These are phyloP conservation scores for Glomus cerebriforme DNA, from an alignment of 192 early-diverging fungal species.

Conservation along the genomic window DNA sequence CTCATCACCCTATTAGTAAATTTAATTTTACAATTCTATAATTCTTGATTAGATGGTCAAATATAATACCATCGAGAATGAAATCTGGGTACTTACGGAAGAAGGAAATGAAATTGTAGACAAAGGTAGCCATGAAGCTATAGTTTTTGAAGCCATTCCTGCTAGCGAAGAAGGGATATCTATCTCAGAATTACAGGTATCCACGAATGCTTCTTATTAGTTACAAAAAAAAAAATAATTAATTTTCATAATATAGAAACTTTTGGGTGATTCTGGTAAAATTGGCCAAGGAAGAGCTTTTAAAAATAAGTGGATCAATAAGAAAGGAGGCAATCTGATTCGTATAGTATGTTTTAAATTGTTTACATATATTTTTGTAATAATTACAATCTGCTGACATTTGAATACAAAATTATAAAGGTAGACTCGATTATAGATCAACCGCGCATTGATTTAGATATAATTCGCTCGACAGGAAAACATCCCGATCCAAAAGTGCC, in stretches of 20 bases:
- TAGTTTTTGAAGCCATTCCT: slow-evolving; percentile 88
- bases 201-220: neutral
- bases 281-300: slow-evolving; percentile 95
- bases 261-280: slow-evolving; percentile 75
- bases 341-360: slow-evolving; percentile 47
- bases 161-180: slow-evolving; percentile 76
- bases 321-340: slow-evolving; percentile 70
- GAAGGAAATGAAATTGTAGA: slow-evolving; percentile 87
- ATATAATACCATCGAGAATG: slow-evolving; percentile 76
- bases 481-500: slow-evolving; percentile 66
- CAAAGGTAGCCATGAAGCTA: slow-evolving; percentile 90
- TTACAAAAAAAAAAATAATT: neutral
- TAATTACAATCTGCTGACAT: neutral
- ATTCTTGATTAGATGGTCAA: slow-evolving; percentile 67
- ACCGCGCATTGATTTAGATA: slow-evolving; percentile 72
- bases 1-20: neutral
- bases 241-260: slow-evolving; percentile 33
- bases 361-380: neutral
- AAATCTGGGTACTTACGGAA: slow-evolving; percentile 81
- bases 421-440: slow-evolving; percentile 84
- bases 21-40: neutral
- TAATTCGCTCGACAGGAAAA: slow-evolving; percentile 64
- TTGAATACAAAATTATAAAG: neutral
- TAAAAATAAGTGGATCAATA: slow-evolving; percentile 98
- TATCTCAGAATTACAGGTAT: slow-evolving; percentile 67